These are phyloP conservation scores for Rhodomyrtus tomentosa DNA, from an alignment of 345 rosid species.

Conservation along the genomic window DNA sequence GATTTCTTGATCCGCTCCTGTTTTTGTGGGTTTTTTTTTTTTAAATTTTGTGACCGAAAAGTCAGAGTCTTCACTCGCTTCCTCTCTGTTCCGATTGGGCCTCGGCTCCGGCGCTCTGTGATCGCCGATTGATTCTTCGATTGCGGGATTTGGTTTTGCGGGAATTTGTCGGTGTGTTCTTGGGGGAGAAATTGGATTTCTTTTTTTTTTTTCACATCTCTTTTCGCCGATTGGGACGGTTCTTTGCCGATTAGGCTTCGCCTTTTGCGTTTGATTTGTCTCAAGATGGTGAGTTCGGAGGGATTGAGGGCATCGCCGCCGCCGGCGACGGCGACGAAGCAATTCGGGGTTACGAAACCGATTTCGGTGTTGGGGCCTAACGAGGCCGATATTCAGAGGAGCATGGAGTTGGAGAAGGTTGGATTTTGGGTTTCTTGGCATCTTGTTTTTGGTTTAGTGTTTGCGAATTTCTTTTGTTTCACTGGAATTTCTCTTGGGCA, in stretches of 20 bases:
- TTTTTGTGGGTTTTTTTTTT: no score
- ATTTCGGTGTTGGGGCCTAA: conserved; percentile 73
- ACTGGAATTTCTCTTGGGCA: not conserved
- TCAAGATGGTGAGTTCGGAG: conserved; percentile 45
- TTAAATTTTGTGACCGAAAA: not conserved
- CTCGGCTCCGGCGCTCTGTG: not conserved
- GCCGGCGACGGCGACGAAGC: conserved; percentile 19
- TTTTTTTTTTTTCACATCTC: not conserved
- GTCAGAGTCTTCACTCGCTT: not conserved
- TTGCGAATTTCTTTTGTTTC: not conserved
- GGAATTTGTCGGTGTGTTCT: not conserved
- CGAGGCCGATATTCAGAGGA: conserved; percentile 57
- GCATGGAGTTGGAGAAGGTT: conserved; percentile 22
- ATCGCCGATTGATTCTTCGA: not conserved
- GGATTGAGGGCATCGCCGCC: conserved; percentile 22
- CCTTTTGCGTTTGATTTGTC: not conserved
- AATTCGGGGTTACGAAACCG: conserved; percentile 65
- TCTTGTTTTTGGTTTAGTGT: not conserved
- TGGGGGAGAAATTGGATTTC: not conserved
- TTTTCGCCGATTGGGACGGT: not conserved
- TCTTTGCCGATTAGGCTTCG: not conserved
- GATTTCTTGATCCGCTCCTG: not conserved
- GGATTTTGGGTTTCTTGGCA: not conserved
- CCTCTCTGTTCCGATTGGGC: not conserved
- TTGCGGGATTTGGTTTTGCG: not conserved